These are phyloP conservation scores for Penicillium sclerotiorum DNA, from an alignment of 2,329 filamentous ascomycete species.

Conservation along the genomic window DNA sequence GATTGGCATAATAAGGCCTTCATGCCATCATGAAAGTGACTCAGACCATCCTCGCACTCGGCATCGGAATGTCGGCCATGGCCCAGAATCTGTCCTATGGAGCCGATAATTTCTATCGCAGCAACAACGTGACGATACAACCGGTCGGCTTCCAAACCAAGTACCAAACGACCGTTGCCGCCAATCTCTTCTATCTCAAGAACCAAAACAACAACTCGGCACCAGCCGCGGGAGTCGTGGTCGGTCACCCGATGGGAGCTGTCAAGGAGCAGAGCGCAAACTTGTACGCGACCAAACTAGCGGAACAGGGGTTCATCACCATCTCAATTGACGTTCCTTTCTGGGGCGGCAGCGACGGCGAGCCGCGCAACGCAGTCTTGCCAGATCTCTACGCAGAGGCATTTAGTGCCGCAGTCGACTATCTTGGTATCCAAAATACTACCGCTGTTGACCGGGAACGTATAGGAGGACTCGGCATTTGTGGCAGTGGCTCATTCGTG, in stretches of 20 bases:
- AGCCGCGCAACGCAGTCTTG: slow-evolving; percentile 26
- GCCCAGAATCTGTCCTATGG: slow-evolving; percentile 29
- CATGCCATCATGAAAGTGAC: slow-evolving; percentile 11
- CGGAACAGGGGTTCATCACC: slow-evolving; percentile 28
- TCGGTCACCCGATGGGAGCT: slow-evolving; percentile 30
- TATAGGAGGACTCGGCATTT: slow-evolving; percentile 32
- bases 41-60: slow-evolving; percentile 4
- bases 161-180: slow-evolving; percentile 20
- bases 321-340: slow-evolving; percentile 27
- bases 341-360: slow-evolving; percentile 27
- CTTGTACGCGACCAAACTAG: slow-evolving; percentile 27
- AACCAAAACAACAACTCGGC: slow-evolving; percentile 3
- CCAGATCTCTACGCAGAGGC: slow-evolving; percentile 29
- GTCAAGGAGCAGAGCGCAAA: slow-evolving; percentile 32
- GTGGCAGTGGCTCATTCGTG: slow-evolving; percentile 27
- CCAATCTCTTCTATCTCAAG: slow-evolving; percentile 24
- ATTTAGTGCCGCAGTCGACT: slow-evolving; percentile 30
- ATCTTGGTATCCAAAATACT: slow-evolving; percentile 20
- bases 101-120: slow-evolving; percentile 30
- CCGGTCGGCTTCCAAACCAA: slow-evolving; percentile 22
- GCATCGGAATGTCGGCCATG: slow-evolving; percentile 12
- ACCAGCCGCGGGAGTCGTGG: slow-evolving; percentile 21
- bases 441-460: slow-evolving; percentile 26
- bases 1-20: neutral
- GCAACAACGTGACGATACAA: slow-evolving; percentile 19